Conservation (phyloP, 495 filamentous ascomycete genomes). For the Hyphodiscus hymeniophilus region DNA sequence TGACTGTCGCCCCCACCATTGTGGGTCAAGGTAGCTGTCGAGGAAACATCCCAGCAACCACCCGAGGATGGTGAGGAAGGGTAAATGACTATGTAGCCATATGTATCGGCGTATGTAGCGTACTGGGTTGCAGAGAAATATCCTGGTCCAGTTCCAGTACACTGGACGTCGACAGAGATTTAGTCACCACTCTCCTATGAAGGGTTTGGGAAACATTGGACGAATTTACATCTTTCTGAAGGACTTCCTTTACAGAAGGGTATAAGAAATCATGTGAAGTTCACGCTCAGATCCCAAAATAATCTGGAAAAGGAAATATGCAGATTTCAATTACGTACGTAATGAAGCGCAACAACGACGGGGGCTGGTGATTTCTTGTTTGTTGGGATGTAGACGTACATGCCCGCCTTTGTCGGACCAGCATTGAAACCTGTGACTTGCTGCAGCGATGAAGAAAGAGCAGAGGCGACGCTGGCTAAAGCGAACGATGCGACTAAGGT, state of each 20-base stretch:
- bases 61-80: constrained; percentile 37
- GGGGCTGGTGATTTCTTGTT: constrained; percentile 40
- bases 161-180: no score
- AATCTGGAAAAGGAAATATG: no score
- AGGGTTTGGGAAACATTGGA: no score
- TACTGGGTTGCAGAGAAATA: constrained; percentile 43
- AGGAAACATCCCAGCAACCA: constrained; percentile 58
- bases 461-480: not conserved
- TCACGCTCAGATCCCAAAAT: no score
- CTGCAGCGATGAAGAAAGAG: constrained; percentile 7
- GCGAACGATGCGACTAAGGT: not conserved
- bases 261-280: no score
- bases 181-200: no score
- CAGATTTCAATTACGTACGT: no score
- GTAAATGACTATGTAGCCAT: constrained; percentile 54
- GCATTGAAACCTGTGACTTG: constrained; percentile 34
- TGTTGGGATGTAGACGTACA: constrained; percentile 50
- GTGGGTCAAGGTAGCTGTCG: constrained; percentile 42
- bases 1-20: constrained; percentile 49
- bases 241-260: no score
- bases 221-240: no score
- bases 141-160: no score
- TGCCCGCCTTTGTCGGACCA: constrained; percentile 36
- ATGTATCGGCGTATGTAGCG: constrained; percentile 38
- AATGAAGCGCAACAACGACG: constrained; percentile 50